phyloP scores from a whole-genome alignment of 441 rosid species.

The Macaranga tanarius region DNA sequence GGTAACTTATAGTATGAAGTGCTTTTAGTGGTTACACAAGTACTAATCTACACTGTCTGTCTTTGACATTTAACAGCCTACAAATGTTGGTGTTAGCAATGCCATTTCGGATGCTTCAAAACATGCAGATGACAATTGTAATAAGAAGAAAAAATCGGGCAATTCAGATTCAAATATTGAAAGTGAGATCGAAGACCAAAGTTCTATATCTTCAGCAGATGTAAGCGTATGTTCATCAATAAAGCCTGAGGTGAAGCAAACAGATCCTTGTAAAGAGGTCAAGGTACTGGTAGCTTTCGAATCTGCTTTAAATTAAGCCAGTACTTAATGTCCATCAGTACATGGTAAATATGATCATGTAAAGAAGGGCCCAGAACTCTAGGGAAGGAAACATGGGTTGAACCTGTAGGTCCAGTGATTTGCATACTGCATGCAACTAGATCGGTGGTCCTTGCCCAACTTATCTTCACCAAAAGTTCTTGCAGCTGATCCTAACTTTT shows the following conservation, averaged over 20 bases:
- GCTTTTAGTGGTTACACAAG: background rate
- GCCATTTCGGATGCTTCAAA: slow-evolving; percentile 24
- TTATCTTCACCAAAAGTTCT: background rate
- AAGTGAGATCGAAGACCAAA: slow-evolving; percentile 37
- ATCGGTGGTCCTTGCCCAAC: slow-evolving; percentile 9
- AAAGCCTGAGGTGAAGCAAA: slow-evolving; percentile 26
- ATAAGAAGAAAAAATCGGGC: slow-evolving; percentile 23
- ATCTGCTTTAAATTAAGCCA: slow-evolving; percentile 3
- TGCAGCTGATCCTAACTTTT: slow-evolving; percentile 15
- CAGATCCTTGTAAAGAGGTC: slow-evolving; percentile 24
- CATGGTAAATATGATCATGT: slow-evolving; percentile 1
- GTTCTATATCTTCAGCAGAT: slow-evolving; percentile 34
- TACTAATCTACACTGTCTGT: slow-evolving; percentile 15
- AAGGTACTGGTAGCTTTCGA: slow-evolving; percentile 32
- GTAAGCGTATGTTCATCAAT: slow-evolving; percentile 33
- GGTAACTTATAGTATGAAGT: background rate
- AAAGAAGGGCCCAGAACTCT: background rate
- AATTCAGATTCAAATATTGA: slow-evolving; percentile 25
- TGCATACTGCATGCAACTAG: slow-evolving; percentile 3
- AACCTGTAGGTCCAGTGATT: slow-evolving; percentile 10
- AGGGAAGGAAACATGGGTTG: background rate
- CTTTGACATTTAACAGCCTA: slow-evolving; percentile 35
- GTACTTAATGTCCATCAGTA: background rate
- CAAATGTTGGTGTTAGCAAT: slow-evolving; percentile 28
- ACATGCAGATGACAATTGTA: slow-evolving; percentile 19